phyloP scores from a whole-genome alignment of 257 asterid species.

The Penstemon newberryi region DNA sequence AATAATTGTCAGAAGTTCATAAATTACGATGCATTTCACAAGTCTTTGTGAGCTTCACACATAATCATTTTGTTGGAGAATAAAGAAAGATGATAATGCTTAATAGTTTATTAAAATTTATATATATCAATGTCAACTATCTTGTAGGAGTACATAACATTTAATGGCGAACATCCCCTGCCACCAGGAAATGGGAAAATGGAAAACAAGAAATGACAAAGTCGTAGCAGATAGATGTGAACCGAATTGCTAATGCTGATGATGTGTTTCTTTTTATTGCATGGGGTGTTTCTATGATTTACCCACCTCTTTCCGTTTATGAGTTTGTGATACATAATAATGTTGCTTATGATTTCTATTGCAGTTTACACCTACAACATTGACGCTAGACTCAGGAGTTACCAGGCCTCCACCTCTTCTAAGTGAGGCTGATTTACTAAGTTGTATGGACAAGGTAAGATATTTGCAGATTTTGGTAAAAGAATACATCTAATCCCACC shows the following conservation, averaged over 20 bases:
- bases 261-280: constrained; percentile 4
- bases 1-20: constrained; percentile 21
- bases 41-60: constrained; percentile 17
- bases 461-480: constrained; percentile 18
- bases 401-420: constrained; percentile 95
- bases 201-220: constrained; percentile 20
- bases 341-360: constrained; percentile 25
- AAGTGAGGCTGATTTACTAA: constrained; percentile 93
- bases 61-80: constrained; percentile 17
- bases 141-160: constrained; percentile 14
- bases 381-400: constrained; percentile 95
- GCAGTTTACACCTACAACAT: constrained; percentile 82
- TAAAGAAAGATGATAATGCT: constrained; percentile 2
- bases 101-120: constrained; percentile 4
- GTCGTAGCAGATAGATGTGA: background rate
- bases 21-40: constrained; percentile 14
- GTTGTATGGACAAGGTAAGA: constrained; percentile 95
- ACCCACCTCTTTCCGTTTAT: constrained; percentile 18
- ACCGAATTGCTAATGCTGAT: constrained; percentile 4
- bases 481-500: constrained; percentile 14
- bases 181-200: constrained; percentile 22
- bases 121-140: constrained; percentile 8
- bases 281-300: background rate
- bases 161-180: constrained; percentile 16
- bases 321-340: constrained; percentile 11